Percentiles rank a stretch among this genome's conserved stretches.
phyloP scores from a whole-genome alignment of 78 protist genomes.

The slime mould (Dictyostelium discoideum) region dicty_2.7 NC_007089.4:2016001-2016500 shows the following conservation, averaged over 20 bases:
- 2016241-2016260: not conserved
- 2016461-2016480: too few relatives aligned
- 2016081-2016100: not conserved
- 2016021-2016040: not conserved
- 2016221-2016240: not conserved
- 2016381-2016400: not conserved
- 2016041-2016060: not conserved
- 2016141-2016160: not conserved
- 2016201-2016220: slow-evolving; percentile 6
- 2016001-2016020: not conserved
- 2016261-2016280: not conserved
- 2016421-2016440: not conserved
- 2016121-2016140: not conserved
- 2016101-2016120: not conserved
- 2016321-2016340: not conserved
- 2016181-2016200: not conserved
- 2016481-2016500: too few relatives aligned
- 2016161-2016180: not conserved
- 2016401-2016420: not conserved
- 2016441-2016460: too few relatives aligned
- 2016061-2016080: not conserved
- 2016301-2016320: not conserved
- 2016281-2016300: not conserved
- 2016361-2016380: not conserved
- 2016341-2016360: not conserved